Evolutionary conservation across 441 rosid species (phyloP).

Genomic region (Gossypium davidsonii): DNA sequence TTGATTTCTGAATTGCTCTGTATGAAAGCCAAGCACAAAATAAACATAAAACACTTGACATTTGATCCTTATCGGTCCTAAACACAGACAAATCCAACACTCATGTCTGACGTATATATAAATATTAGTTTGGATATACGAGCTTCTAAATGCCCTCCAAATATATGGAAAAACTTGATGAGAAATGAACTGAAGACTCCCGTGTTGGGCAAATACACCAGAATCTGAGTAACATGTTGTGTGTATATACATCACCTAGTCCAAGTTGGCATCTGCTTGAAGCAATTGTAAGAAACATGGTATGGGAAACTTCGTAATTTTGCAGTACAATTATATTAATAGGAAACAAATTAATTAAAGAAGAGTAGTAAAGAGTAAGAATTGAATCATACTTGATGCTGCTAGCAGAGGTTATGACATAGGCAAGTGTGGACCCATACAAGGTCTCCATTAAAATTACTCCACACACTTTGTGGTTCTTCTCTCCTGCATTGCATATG

Average conservation of each 20-base stretch:
- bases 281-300: background rate
- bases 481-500: constrained; percentile 40
- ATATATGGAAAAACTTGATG: too few species aligned
- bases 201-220: too few species aligned
- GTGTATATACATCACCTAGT: background rate
- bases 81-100: background rate
- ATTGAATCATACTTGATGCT: constrained; percentile 36
- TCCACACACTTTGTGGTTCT: constrained; percentile 33
- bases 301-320: background rate
- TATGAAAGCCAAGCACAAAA: background rate
- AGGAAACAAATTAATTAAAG: background rate
- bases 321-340: too few species aligned
- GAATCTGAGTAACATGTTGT: background rate
- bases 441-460: constrained; percentile 32
- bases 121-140: too few species aligned
- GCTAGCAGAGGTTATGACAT: constrained; percentile 42
- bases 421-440: constrained; percentile 43
- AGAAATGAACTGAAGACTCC: too few species aligned
- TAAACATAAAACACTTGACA: background rate
- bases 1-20: constrained; percentile 53
- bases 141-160: too few species aligned
- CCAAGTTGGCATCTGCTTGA: background rate
- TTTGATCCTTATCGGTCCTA: background rate
- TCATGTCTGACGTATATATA: background rate
- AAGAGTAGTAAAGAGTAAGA: background rate